A percentile compares a stretch with the other conserved stretches of the same genome.
phyloP scores from a whole-genome alignment of 2,329 filamentous ascomycete species.

The Aspergillus floridensis region DNA sequence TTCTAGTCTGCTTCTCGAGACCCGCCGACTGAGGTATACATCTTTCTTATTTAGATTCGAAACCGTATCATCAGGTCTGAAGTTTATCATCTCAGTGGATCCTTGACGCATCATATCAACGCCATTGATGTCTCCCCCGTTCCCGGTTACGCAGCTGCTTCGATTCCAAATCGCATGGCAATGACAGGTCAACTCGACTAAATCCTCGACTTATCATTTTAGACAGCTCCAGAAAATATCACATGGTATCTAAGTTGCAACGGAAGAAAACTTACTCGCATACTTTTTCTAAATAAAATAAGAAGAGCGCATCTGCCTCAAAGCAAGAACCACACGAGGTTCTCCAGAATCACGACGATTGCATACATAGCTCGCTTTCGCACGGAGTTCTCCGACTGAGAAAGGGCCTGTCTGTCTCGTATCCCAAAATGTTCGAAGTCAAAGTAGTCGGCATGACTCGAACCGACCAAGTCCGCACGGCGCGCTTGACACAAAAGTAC shows the following conservation, averaged over 20 bases:
- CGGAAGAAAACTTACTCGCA: background rate
- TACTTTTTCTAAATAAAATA: background rate
- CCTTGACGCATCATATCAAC: background rate
- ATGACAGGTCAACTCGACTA: conserved; percentile 1
- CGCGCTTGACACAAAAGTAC: background rate
- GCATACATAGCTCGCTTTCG: background rate
- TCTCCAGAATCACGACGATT: background rate
- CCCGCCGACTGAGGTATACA: background rate
- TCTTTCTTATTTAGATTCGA: background rate
- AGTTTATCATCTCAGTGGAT: background rate
- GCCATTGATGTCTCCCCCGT: background rate
- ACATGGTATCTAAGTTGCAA: background rate
- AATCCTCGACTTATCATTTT: background rate
- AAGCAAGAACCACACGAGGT: background rate
- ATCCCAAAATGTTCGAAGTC: background rate
- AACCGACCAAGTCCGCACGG: background rate
- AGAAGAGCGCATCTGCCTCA: background rate
- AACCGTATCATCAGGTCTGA: background rate
- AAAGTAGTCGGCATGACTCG: background rate
- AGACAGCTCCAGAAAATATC: background rate
- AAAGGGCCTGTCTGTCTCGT: background rate
- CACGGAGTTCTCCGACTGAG: background rate
- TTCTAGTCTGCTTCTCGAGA: background rate
- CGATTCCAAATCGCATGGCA: conserved; percentile 6
- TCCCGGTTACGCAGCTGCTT: background rate